Percentiles rank a stretch among this genome's conserved stretches.
Conservation (phyloP, 495 filamentous ascomycete species). For the Aspergillus funiculosus region DNA sequence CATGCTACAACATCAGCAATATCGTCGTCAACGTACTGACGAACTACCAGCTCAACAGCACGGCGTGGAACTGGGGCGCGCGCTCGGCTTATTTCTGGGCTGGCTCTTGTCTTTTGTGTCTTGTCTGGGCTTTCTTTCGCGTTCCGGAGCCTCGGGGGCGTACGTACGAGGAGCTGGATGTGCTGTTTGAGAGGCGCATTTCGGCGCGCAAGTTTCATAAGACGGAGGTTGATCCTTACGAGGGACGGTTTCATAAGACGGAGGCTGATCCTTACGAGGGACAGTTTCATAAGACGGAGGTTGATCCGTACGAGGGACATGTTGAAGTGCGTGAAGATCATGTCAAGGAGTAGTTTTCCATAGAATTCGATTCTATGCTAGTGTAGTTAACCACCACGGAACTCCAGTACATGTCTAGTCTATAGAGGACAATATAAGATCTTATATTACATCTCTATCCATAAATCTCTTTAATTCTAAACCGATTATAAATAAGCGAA, state of each 20-base stretch:
- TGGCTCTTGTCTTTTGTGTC: conserved; percentile 55
- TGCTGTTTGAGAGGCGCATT: conserved; percentile 14
- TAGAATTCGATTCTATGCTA: no score
- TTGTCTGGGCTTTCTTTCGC: conserved; percentile 61
- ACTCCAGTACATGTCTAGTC: no score
- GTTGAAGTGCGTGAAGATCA: conserved; percentile 10
- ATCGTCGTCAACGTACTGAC: conserved; percentile 61
- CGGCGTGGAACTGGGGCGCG: conserved; percentile 61
- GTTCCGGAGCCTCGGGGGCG: conserved; percentile 56
- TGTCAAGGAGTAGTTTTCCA: conserved; percentile 4
- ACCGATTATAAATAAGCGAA: no score
- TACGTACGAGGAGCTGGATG: conserved; percentile 25
- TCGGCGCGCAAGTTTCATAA: conserved; percentile 35
- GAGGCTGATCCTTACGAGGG: conserved; percentile 52
- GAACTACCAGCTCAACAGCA: conserved; percentile 59
- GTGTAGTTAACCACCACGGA: no score
- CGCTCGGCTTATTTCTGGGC: conserved; percentile 65
- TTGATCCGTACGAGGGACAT: conserved; percentile 41
- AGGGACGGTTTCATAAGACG: conserved; percentile 49
- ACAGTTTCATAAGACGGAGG: conserved; percentile 49
- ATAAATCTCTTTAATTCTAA: no score
- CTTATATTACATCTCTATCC: no score
- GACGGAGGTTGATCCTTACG: conserved; percentile 51
- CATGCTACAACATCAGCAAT: conserved; percentile 59
- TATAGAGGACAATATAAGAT: no score